phyloP scores from a whole-genome alignment of 352 stramenopile genomes.

The Globisporangium megalacanthum region DNA sequence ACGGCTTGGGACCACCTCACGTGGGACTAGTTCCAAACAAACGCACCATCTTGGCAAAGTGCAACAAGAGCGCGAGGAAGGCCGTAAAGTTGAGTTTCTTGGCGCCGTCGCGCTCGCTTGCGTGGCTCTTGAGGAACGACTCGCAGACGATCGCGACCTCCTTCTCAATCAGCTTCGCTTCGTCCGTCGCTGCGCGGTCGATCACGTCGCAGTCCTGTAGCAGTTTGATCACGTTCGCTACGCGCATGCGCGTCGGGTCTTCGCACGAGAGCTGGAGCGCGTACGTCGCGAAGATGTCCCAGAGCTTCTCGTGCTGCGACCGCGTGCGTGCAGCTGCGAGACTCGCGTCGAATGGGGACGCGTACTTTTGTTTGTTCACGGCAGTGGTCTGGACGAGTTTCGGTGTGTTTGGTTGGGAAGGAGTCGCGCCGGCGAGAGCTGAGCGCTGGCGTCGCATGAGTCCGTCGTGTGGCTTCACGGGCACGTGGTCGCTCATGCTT shows the following conservation, averaged over 20 bases:
- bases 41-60: slow-evolving; percentile 65
- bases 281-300: slow-evolving; percentile 76
- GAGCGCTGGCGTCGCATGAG: slow-evolving; percentile 7
- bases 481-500: slow-evolving; percentile 6
- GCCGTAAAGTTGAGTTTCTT: slow-evolving; percentile 69
- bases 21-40: not conserved
- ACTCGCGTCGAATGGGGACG: slow-evolving; percentile 61
- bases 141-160: slow-evolving; percentile 76
- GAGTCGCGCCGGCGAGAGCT: not conserved
- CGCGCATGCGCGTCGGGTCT: slow-evolving; percentile 66
- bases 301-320: slow-evolving; percentile 65
- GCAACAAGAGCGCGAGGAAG: slow-evolving; percentile 59
- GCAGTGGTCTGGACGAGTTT: slow-evolving; percentile 7
- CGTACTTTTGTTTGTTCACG: slow-evolving; percentile 37
- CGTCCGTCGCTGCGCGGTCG: slow-evolving; percentile 37
- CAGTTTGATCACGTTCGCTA: slow-evolving; percentile 62
- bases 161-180: slow-evolving; percentile 63
- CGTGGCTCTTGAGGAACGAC: slow-evolving; percentile 52
- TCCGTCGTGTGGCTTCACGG: slow-evolving; percentile 9
- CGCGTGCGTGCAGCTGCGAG: slow-evolving; percentile 43
- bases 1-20: not conserved
- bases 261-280: slow-evolving; percentile 71
- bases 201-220: slow-evolving; percentile 76
- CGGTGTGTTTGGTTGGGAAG: not conserved
- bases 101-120: slow-evolving; percentile 47